These are phyloP conservation scores for Syncephalis plumigaleata DNA, from an alignment of 371 early-diverging fungal genomes.

Conservation along the genomic window DNA sequence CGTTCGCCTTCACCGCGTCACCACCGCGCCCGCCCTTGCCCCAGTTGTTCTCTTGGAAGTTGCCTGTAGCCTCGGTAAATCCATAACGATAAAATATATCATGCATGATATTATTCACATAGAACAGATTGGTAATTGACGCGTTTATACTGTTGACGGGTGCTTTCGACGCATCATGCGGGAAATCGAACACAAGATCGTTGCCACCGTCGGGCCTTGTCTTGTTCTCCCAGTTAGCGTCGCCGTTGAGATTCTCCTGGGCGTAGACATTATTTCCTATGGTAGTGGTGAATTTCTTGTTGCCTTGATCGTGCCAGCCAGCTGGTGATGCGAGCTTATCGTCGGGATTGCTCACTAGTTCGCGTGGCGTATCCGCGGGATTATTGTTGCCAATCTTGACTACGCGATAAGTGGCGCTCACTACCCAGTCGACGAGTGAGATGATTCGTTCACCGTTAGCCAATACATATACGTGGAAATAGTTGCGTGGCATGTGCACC, in stretches of 20 bases:
- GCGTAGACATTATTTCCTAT: conserved; percentile 67
- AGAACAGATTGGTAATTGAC: conserved; percentile 82
- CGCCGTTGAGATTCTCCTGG: conserved; percentile 42
- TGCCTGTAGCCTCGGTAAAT: conserved; percentile 11
- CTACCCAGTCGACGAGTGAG: conserved; percentile 74
- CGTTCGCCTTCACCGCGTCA: conserved; percentile 15
- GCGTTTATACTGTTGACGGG: conserved; percentile 66
- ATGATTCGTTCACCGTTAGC: conserved; percentile 50
- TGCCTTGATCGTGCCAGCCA: conserved; percentile 56
- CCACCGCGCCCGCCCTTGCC: conserved; percentile 9
- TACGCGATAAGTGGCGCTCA: conserved; percentile 50
- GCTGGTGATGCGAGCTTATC: conserved; percentile 53
- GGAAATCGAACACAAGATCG: conserved; percentile 53
- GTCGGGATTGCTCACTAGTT: conserved; percentile 48
- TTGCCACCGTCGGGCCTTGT: conserved; percentile 48
- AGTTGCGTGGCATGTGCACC: conserved; percentile 70
- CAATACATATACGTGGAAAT: conserved; percentile 72
- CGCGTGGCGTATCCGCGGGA: conserved; percentile 27
- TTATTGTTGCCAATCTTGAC: conserved; percentile 73
- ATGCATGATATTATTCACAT: conserved; percentile 63
- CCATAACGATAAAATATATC: conserved; percentile 10
- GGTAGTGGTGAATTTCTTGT: conserved; percentile 50
- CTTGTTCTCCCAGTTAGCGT: conserved; percentile 58
- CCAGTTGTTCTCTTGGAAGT: conserved; percentile 10
- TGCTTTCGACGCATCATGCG: conserved; percentile 38